Base-by-base conservation (phyloP, 768 basidiomycete genomes). In the Lentinula sp. region DNA sequence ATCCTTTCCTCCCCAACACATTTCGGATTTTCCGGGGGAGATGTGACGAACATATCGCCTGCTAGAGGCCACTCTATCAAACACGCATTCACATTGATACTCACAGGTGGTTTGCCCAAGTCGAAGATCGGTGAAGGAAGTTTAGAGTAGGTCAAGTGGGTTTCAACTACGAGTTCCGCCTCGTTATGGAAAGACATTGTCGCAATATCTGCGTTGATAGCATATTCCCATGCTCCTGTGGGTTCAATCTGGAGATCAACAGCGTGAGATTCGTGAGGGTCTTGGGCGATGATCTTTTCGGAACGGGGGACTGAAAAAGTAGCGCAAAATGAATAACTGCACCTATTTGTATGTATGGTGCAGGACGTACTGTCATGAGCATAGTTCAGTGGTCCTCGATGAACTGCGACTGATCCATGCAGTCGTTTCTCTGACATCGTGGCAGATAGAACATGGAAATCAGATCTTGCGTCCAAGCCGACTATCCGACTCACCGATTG, bases 311-410 rank as follows among this genome's bases (percentile, higher is more conserved):
- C 67, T 68, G 43, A 18, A 40, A 50, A 21, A 18, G 11, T 13
- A 32, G 13, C 35, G 28, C 32, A 50, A 13, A 39, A 8, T 39
- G 13, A 13, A 13, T 39, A 8, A 8, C 9, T 13, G 37, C 7
- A 39, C 37, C 13, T 39, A 13, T 39, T 50, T 43, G 42, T 43
- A 43, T 15, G 37, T 9, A 39, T 13, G 5, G 18, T 43, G 46
- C 21, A 39, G 18, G 4, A 63, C 75, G 63, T 58, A 78, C 77
- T 84, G 67, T 84, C 82, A 62, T 79, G 79, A 4, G 83, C 82
- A 65, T 83, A 84, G 68, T 84, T 76, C 52, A 84, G 66, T 4
- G 82, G 79, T 15, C 82, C 83, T 6, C 82, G 79, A 54, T 84
- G 81, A 16, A 84, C 73, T 8, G 82, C 82, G 53, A 83, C 71